Base-by-base conservation (phyloP, 2,329 filamentous ascomycete species). In the Colletotrichum liriopes region DNA sequence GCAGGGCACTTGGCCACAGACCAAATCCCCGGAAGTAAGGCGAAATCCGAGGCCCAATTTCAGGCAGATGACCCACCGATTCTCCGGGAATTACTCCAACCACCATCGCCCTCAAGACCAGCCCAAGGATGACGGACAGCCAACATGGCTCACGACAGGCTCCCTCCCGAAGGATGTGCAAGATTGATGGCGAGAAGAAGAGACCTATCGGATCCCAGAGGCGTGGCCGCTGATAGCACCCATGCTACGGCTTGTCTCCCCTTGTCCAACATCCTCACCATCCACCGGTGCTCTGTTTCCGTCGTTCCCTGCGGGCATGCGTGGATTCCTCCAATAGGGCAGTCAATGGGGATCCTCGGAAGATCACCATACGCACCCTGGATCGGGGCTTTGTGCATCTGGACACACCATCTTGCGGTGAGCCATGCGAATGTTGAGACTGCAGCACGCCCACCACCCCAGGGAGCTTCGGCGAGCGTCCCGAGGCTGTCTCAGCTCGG, bases 311-410 rank as follows among this genome's bases (percentile, higher is more conserved):
- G 55, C 37, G 51, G 58, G 23, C 49, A 35, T 12, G 62, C 61
- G 69, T 52, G 51, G 45, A 58, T 47, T 39, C 69, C 37, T 59
- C 65, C 65, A 72, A 69, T 63, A 69, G 58, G 69, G 59, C 58
- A 47, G 58, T 20, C 29, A 35, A 23, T 43, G 43, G 51, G 39
- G 51, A 8, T 16, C 14, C 29, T 62, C 65, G 65, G 65, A 72
- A 63, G 69, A 64, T 69, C 65, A 72, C 14, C 69, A 72, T 68
- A 68, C 65, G 65, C 58, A 63, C 58, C 58, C 69, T 72, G 43
- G 45, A 54, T 68, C 26, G 65, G 58, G 69, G 23, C 32, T 16
- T 29, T 55, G 47, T 43, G 41, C 59, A 16, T 29, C 35, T 45
- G 52, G 35, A 12, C 51, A 47, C 51, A 58, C 56, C 43, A 64